Base-by-base conservation (phyloP, 2,329 filamentous ascomycete species). In the Waltergamsia citrina region DNA sequence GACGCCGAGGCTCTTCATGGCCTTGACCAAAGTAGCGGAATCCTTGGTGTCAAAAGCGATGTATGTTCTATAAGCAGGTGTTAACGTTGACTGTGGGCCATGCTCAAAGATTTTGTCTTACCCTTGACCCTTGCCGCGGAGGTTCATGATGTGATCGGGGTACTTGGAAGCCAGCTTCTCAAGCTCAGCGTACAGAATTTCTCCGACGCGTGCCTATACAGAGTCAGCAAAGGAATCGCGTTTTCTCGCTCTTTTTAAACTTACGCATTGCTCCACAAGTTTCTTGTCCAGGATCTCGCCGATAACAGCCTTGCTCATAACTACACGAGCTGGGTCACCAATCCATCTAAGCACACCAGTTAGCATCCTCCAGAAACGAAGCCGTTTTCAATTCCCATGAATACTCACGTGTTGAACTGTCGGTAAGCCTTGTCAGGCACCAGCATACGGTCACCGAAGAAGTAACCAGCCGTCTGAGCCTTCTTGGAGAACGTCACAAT, bases 401-500 rank as follows among this genome's bases (percentile, higher is more conserved):
- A 15, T 29, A 29, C 8, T 29, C 18, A 47, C 40, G 83, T 87
- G 65, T 88, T 88, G 65, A 88, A 90, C 61, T 90, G 84, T 41
- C 84, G 74, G 64, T 87, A 88, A 20, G 84, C 78, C 65, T 85
- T 84, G 60, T 87, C 86, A 17, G 84, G 84, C 33, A 81, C 67
- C 33, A 90, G 65, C 29, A 72, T 74, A n/a, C 72, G 67, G 65
- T 87, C 79, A 28, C 80, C 80, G 52, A 75, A 90, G 65, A 84
- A 90, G 66, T 86, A 90, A 4, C 84, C 84, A 10, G 84, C 84
- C 12, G 84, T 82, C 62, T 90, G 84, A 3, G 84, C 84, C 63
- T 90, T 90, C 70, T 90, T 90, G 44, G 74, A 81, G 65, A 90
- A 90, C 19, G 84, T 88, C n/a, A 90, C 84, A 62, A 90, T 87